Evolutionary conservation across 2,329 filamentous ascomycete species (phyloP).

Genomic region (Magnaporthiopsis rhizophila): DNA sequence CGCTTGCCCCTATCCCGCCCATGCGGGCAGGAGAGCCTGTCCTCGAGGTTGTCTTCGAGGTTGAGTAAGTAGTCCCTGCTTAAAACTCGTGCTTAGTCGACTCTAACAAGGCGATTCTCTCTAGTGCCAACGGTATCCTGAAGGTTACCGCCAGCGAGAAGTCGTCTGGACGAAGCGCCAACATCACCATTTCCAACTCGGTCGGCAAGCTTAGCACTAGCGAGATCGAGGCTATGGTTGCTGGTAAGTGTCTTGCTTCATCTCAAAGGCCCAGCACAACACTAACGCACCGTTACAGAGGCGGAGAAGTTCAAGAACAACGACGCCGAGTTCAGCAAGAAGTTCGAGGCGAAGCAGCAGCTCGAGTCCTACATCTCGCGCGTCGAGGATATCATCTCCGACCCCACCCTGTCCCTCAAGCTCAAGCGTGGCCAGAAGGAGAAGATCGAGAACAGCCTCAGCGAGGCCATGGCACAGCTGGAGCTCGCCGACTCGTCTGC

Average conservation of each 20-base stretch:
- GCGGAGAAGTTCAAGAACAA: slow-evolving; percentile 98
- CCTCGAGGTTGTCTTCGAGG: slow-evolving; percentile 97
- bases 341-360: slow-evolving; percentile 98
- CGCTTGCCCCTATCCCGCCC: slow-evolving; percentile 78
- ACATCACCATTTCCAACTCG: slow-evolving; percentile 99
- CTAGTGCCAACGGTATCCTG: slow-evolving; percentile 86
- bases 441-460: slow-evolving; percentile 96
- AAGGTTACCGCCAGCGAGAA: slow-evolving; percentile 99
- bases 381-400: slow-evolving; percentile 97
- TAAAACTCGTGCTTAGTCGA: not conserved
- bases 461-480: slow-evolving; percentile 94
- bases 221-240: slow-evolving; percentile 98
- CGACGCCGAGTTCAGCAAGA: slow-evolving; percentile 99
- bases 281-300: slow-evolving; percentile 36
- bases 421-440: slow-evolving; percentile 99
- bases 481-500: slow-evolving; percentile 87
- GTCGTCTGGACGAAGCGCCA: slow-evolving; percentile 92
- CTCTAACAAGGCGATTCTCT: not conserved
- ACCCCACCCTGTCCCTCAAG: slow-evolving; percentile 92
- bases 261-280: not conserved
- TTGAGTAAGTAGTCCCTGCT: slow-evolving; percentile 46
- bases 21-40: slow-evolving; percentile 93
- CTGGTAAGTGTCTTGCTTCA: slow-evolving; percentile 42
- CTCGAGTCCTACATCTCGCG: slow-evolving; percentile 98
- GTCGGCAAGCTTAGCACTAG: slow-evolving; percentile 92